Percentiles rank a stretch among this genome's conserved stretches.
Evolutionary conservation across 2,329 filamentous ascomycete genomes (phyloP).

Genomic region (Coniochaeta sp.): DNA sequence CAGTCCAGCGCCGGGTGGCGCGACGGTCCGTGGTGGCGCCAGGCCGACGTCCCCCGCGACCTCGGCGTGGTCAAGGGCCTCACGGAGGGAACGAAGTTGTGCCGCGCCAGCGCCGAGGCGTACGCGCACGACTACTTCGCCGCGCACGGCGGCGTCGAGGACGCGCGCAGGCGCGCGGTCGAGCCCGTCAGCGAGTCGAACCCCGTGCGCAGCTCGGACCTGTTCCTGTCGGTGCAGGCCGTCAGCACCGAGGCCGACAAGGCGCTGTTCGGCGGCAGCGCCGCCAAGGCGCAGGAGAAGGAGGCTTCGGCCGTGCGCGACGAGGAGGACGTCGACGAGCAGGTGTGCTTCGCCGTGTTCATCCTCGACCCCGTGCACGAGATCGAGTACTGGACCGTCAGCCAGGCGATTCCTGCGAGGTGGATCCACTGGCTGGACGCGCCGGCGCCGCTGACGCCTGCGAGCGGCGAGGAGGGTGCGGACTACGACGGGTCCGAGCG

Average conservation of each 20-base stretch:
- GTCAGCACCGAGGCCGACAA: conserved; percentile 58
- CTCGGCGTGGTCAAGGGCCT: conserved; percentile 74
- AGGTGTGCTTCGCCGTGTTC: conserved; percentile 69
- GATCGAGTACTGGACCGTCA: conserved; percentile 77
- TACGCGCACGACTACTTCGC: conserved; percentile 83
- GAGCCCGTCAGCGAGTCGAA: conserved; percentile 77
- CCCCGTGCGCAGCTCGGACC: conserved; percentile 84
- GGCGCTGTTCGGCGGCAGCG: conserved; percentile 59
- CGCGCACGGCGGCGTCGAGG: conserved; percentile 68
- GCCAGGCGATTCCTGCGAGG: conserved; percentile 72
- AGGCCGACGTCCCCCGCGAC: conserved; percentile 60
- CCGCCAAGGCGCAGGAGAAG: conserved; percentile 47
- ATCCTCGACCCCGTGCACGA: conserved; percentile 85
- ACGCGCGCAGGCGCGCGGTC: conserved; percentile 71
- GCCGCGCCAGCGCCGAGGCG: conserved; percentile 78
- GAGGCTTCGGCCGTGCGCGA: conserved; percentile 44
- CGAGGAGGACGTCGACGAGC: conserved; percentile 46
- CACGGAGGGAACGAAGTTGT: conserved; percentile 84
- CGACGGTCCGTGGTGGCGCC: conserved; percentile 95
- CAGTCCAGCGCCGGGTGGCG: conserved; percentile 67
- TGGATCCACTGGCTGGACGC: conserved; percentile 93
- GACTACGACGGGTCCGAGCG: conserved; percentile 18
- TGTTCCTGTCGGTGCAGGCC: conserved; percentile 93
- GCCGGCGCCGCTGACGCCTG: conserved; percentile 47
- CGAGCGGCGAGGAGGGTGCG: conserved; percentile 39